These are phyloP conservation scores for Aspergillus baeticus DNA, from an alignment of 495 filamentous ascomycete species.

Conservation along the genomic window DNA sequence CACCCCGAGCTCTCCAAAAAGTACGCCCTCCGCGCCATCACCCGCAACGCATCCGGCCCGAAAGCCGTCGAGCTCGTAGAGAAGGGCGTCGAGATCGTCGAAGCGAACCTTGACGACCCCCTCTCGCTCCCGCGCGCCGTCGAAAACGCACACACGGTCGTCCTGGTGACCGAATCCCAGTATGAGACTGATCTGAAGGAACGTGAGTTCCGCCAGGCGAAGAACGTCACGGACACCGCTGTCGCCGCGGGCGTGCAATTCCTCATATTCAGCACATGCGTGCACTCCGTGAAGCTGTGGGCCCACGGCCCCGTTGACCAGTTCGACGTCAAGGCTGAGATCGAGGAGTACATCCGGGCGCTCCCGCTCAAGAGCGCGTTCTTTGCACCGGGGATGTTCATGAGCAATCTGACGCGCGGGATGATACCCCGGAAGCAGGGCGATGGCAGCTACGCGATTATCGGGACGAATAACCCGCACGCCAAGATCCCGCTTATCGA, in stretches of 20 bases:
- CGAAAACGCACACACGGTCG: slow-evolving; percentile 45
- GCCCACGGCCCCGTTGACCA: slow-evolving; percentile 21
- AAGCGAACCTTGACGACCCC: slow-evolving; percentile 41
- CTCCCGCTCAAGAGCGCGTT: slow-evolving; percentile 37
- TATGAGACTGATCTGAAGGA: slow-evolving; percentile 31
- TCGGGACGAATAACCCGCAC: slow-evolving; percentile 22
- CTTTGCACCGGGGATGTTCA: slow-evolving; percentile 41
- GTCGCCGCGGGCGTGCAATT: slow-evolving; percentile 42
- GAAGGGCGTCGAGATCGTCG: slow-evolving; percentile 48
- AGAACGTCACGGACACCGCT: slow-evolving; percentile 46
- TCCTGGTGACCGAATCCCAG: slow-evolving; percentile 43
- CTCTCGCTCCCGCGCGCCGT: slow-evolving; percentile 44
- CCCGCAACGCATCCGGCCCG: slow-evolving; percentile 33
- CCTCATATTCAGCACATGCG: slow-evolving; percentile 51
- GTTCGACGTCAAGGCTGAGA: slow-evolving; percentile 45
- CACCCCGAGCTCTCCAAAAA: slow-evolving; percentile 45
- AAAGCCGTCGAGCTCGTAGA: slow-evolving; percentile 25
- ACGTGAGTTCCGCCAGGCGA: slow-evolving; percentile 39
- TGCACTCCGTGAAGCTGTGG: slow-evolving; percentile 23
- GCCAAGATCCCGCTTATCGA: slow-evolving; percentile 43
- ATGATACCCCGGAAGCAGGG: slow-evolving; percentile 10
- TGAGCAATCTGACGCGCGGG: slow-evolving; percentile 38
- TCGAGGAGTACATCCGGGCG: slow-evolving; percentile 45
- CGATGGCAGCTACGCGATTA: slow-evolving; percentile 20
- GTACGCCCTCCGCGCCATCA: slow-evolving; percentile 56